phyloP scores from a whole-genome alignment of 192 early-diverging fungal species.

The Podila verticillata region DNA sequence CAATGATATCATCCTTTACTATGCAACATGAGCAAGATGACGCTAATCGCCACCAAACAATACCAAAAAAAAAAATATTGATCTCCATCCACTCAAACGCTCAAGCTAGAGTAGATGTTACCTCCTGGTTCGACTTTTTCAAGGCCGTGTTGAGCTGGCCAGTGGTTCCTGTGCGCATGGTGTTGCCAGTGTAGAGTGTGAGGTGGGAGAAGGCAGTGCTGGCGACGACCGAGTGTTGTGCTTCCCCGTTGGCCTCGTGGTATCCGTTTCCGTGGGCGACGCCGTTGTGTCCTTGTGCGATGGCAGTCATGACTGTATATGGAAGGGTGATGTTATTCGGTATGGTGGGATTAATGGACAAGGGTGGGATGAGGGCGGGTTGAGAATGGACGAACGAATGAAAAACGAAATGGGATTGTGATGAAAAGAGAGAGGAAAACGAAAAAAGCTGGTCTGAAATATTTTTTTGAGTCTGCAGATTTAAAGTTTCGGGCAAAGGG shows the following conservation, averaged over 20 bases:
- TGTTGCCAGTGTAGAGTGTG: slow-evolving; percentile 62
- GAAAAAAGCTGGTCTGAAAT: too few relatives aligned
- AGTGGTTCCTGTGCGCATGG: slow-evolving; percentile 56
- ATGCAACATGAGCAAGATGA: not conserved
- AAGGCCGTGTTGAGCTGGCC: slow-evolving; percentile 40
- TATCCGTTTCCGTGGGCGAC: slow-evolving; percentile 14
- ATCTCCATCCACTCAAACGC: not conserved
- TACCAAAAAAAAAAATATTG: too few relatives aligned
- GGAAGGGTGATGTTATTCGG: not conserved
- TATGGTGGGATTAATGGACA: not conserved
- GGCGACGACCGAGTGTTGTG: slow-evolving; percentile 15
- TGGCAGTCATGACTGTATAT: slow-evolving; percentile 12
- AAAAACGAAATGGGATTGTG: not conserved
- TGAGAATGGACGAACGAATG: not conserved
- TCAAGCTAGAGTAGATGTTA: slow-evolving; percentile 8
- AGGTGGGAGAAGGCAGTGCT: slow-evolving; percentile 50
- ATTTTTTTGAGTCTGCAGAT: too few relatives aligned
- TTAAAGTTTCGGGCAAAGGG: too few relatives aligned
- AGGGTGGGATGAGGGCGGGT: not conserved
- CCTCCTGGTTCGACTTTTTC: slow-evolving; percentile 63
- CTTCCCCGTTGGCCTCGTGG: slow-evolving; percentile 2
- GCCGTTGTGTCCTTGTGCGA: slow-evolving; percentile 6
- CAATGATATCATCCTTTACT: too few relatives aligned
- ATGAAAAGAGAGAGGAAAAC: not conserved
- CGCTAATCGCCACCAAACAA: not conserved